Base-by-base conservation (phyloP, 495 filamentous ascomycete genomes). In the Astrocystis sublimbata region DNA sequence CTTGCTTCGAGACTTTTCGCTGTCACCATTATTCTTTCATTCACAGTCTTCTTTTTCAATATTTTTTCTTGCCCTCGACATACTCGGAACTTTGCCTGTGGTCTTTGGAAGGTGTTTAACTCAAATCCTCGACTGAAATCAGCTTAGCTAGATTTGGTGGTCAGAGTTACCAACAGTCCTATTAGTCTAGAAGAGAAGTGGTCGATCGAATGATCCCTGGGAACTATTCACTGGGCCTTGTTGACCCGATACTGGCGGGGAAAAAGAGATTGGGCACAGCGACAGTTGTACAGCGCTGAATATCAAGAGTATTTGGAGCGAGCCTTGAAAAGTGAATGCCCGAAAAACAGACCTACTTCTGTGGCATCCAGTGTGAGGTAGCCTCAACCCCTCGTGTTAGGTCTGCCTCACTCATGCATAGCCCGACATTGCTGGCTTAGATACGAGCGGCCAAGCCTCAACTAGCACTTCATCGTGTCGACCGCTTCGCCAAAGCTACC, bases 271-370 rank as follows among this genome's bases (percentile, higher is more conserved):
- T 58, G 57, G 63, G 62, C 51, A 52, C 53, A 62, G 68, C 49
- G 63, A 53, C 10, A 64, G 70, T 70, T 50, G 61, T 65, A 70
- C 70, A 68, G 62, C 55, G 63, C 67, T 70, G 36, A 53, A 56
- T 42, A 40, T 62, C 51, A 51, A 55, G 65, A 50, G 53, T 63
- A 46, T 31, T 67, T 52, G 41, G 41, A 35, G 24, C 50, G 51
- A 62, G 50, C 12, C 31, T 47, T 42, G 51, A 56, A 51, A 7
- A 46, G 26, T 43, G 38, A 9, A 47, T 62, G 40, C 28, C 41
- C 51, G 51, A 62, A 40, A 57, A 57, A 47, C 59, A 57, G 62
- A 55, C 66, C 59, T 60, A 57, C 49, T 61, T 66, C 33, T 50
- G 52, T 58, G 61, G 43, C 36, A 57, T 58, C 42, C 64, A 58